Percentiles rank a stretch among this genome's conserved stretches.
These are phyloP conservation scores for Carex arenaria DNA, from an alignment of 202 grass and related monocot genomes.

Conservation along the genomic window DNA sequence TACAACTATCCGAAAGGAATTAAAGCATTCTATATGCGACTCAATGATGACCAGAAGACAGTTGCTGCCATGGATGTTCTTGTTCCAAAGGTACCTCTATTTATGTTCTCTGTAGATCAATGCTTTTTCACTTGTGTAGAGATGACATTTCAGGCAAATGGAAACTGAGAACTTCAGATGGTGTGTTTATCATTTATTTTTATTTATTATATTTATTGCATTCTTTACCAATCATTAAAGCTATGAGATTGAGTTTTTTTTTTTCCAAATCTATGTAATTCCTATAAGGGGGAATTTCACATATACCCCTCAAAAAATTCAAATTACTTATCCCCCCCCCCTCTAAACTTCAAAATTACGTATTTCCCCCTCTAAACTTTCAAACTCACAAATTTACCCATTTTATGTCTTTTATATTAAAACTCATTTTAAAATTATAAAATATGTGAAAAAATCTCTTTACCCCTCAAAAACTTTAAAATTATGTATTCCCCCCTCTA, in stretches of 20 bases:
- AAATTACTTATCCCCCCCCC: too few species aligned
- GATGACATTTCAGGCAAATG: background rate
- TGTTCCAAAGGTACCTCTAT: conserved; percentile 73
- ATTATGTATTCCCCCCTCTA: too few species aligned
- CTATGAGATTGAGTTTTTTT: background rate
- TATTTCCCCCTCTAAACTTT: too few species aligned
- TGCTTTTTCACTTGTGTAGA: background rate
- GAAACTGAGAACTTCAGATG: background rate
- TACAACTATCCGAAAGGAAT: conserved; percentile 97
- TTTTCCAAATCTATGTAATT: too few species aligned
- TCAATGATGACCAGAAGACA: conserved; percentile 84
- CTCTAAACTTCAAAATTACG: too few species aligned
- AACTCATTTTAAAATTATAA: too few species aligned
- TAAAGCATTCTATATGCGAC: conserved; percentile 94
- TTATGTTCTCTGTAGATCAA: background rate
- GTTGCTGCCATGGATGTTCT: conserved; percentile 99
- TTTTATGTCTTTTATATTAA: too few species aligned
- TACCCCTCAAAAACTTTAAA: too few species aligned
- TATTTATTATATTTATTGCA: background rate
- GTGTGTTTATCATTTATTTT: background rate
- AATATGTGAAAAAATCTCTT: too few species aligned
- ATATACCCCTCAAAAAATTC: too few species aligned
- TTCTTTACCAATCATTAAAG: background rate
- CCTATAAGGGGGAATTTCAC: too few species aligned
- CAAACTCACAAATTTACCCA: too few species aligned